Evolutionary conservation across 164 flowering plant genomes (phyloP), one percentile per base, ranked within the genome.

Genomic region (Chloranthus sessilifolius): DNA sequence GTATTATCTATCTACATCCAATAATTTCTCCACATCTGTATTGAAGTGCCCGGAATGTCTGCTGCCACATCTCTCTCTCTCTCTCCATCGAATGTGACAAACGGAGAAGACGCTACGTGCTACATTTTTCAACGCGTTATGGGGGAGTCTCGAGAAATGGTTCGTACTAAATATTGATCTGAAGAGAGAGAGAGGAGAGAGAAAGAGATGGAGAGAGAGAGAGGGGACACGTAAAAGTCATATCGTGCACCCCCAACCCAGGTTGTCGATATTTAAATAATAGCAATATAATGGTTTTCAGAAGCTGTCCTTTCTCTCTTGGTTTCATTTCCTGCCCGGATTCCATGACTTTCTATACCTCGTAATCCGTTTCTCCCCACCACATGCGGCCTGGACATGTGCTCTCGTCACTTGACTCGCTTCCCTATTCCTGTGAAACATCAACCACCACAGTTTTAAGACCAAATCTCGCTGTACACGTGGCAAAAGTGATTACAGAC

Each of bases 201-300:
- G 43, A 25, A 43, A 60, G 34, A 62, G 38, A 55, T 28, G 31
- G 25, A 60, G 52, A 7, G 28, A 28, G 64, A 64, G 45, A 70
- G 65, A 52, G 66, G 65, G 68, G 62, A 68, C 71, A 68, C 71
- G 75, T 65, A 74, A 74, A 74, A 64, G 79, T 70, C 79, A 74
- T 70, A 61, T 74, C 75, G 65, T 51, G 45, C 60, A 43, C 43
- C 53, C 50, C 64, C 63, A 55, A 46, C 67, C 53, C 69, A 60
- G 65, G 58, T 63, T 69, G 67, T 66, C 66, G 29, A 53, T 28
- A 33, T 37, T 54, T 35, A 28, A 26, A 54, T 47, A 30, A 29
- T 2, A 41, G 22, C 22, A 16, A 11, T 17, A 8, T 19, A 19
- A 19, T 41, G 20, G 20, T 41, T 41, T 20, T 15, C 15, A 41